Conservation (phyloP, 768 basidiomycete species). For the Collybiopsis confluens region DNA sequence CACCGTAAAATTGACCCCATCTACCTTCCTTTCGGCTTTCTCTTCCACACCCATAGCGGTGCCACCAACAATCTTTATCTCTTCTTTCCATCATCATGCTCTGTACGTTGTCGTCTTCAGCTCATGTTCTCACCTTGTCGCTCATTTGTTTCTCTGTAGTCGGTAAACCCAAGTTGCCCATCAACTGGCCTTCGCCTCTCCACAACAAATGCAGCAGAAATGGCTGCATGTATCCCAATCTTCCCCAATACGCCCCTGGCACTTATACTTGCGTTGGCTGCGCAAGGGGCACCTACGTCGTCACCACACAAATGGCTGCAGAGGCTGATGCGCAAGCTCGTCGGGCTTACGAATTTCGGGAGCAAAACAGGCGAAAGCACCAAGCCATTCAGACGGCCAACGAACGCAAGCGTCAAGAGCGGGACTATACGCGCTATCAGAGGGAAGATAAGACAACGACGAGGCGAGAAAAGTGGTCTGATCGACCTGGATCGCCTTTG, state of each 20-base stretch:
- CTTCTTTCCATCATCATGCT: neutral
- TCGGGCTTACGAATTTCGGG: neutral
- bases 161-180: conserved; percentile 15
- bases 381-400: conserved; percentile 1
- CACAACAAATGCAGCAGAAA: conserved; percentile 32
- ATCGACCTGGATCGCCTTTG: conserved; percentile 1
- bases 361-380: neutral
- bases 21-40: neutral
- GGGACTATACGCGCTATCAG: neutral
- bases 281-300: conserved; percentile 1
- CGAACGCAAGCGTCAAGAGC: neutral
- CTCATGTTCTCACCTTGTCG: neutral
- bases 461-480: conserved; percentile 1
- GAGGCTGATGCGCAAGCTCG: conserved; percentile 2
- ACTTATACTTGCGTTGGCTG: conserved; percentile 21
- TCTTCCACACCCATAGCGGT: neutral
- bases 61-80: neutral
- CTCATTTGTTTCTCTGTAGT: conserved; percentile 2
- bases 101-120: neutral
- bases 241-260: conserved; percentile 24
- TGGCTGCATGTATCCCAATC: conserved; percentile 27
- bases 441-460: neutral
- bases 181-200: conserved; percentile 30
- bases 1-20: neutral
- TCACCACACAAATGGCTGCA: neutral